A percentile compares a stretch with the other conserved stretches of the same genome.
Conservation (phyloP, 352 stramenopile species). For the Pythium brassicae region DNA sequence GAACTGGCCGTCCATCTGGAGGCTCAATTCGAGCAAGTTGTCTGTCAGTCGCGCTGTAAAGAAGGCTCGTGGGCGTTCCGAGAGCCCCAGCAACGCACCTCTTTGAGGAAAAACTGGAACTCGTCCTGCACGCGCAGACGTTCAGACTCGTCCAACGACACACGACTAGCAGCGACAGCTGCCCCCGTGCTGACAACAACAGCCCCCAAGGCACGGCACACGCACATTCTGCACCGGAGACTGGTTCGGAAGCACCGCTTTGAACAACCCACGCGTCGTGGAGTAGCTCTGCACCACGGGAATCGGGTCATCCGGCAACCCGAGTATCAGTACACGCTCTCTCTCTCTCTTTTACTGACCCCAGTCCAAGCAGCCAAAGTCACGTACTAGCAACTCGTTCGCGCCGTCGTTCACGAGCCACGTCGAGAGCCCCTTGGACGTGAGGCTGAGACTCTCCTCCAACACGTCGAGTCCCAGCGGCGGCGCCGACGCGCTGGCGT, state of each 20-base stretch:
- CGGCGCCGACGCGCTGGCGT: background rate
- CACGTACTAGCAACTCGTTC: conserved; percentile 60
- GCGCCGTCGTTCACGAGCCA: conserved; percentile 70
- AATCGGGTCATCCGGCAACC: too few relatives aligned
- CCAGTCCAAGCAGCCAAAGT: background rate
- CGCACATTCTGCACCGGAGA: conserved; percentile 49
- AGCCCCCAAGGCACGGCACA: too few relatives aligned
- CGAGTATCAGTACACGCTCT: background rate
- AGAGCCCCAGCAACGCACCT: conserved; percentile 22
- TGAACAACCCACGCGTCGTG: conserved; percentile 51
- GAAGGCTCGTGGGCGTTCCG: background rate
- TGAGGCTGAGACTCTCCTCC: conserved; percentile 21
- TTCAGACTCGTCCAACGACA: too few relatives aligned
- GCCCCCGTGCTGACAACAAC: too few relatives aligned
- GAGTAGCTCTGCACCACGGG: conserved; percentile 58
- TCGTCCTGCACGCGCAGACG: conserved; percentile 38
- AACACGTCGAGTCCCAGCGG: conserved; percentile 18
- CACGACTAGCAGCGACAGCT: too few relatives aligned
- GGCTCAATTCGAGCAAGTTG: background rate
- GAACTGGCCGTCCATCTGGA: conserved; percentile 65
- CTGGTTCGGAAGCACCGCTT: conserved; percentile 47
- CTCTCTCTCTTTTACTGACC: too few relatives aligned
- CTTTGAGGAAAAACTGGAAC: conserved; percentile 59
- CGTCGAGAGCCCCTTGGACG: conserved; percentile 55
- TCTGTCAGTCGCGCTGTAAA: too few relatives aligned